These are phyloP conservation scores for Zygosaccharomyces siamensis DNA, from an alignment of 805 yeast genomes.

Conservation along the genomic window DNA sequence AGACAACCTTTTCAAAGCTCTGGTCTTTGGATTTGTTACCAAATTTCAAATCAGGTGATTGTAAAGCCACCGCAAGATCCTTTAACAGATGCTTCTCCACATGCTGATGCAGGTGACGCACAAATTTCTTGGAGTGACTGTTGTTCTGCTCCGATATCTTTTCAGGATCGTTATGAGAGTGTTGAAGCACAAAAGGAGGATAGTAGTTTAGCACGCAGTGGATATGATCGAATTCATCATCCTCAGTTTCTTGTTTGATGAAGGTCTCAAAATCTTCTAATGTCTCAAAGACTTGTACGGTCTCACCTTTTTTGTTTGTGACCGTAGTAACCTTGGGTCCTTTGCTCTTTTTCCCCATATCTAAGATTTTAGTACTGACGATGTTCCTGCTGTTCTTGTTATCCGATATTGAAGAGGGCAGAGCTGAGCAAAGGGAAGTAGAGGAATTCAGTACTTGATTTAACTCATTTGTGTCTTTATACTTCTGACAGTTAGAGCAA, in stretches of 20 bases:
- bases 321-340: constrained; percentile 30
- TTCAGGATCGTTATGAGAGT: constrained; percentile 63
- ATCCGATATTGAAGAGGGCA: too few relatives aligned
- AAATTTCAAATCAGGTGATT: constrained; percentile 46
- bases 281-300: constrained; percentile 50
- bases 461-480: not conserved
- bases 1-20: constrained; percentile 46
- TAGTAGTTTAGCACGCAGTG: constrained; percentile 63
- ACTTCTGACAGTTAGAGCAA: not conserved
- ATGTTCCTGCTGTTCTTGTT: not conserved
- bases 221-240: constrained; percentile 64
- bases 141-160: constrained; percentile 68
- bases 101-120: constrained; percentile 71
- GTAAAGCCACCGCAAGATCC: constrained; percentile 60
- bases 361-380: not conserved
- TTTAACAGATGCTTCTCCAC: constrained; percentile 63
- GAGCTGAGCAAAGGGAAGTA: too few relatives aligned
- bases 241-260: constrained; percentile 69
- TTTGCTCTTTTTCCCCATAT: constrained; percentile 32
- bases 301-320: constrained; percentile 30
- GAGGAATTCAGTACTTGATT: not conserved
- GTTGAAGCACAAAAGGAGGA: constrained; percentile 69
- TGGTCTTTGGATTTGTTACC: constrained; percentile 46
- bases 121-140: constrained; percentile 65
- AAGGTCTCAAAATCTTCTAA: constrained; percentile 57